These are phyloP conservation scores for Lophiostoma macrostomum DNA, from an alignment of 495 filamentous ascomycete species.

Conservation along the genomic window DNA sequence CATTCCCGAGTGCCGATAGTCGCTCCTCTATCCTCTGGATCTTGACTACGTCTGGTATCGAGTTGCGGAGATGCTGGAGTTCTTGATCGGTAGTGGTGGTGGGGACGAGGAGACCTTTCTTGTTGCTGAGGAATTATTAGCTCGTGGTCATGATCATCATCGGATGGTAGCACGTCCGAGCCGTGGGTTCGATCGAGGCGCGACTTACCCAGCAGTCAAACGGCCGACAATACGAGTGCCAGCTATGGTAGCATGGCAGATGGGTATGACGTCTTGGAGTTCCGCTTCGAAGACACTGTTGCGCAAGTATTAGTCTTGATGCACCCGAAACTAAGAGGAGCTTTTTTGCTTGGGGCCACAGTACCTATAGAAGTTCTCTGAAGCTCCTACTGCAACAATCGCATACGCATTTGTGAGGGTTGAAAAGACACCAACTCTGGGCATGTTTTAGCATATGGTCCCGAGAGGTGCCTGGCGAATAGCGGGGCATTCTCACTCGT, in stretches of 20 bases:
- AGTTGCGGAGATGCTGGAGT: slow-evolving; percentile 92
- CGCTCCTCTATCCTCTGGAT: slow-evolving; percentile 97
- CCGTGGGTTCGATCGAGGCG: not conserved
- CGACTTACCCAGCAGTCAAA: slow-evolving; percentile 79
- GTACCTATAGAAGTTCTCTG: slow-evolving; percentile 95
- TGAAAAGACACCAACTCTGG: slow-evolving; percentile 91
- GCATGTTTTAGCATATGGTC: slow-evolving; percentile 17
- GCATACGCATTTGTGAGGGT: slow-evolving; percentile 96
- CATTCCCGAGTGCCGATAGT: slow-evolving; percentile 91
- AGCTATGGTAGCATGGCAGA: slow-evolving; percentile 95
- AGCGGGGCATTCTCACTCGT: slow-evolving; percentile 67
- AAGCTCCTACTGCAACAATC: slow-evolving; percentile 86
- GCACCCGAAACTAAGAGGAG: no score
- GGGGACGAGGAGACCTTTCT: slow-evolving; percentile 92
- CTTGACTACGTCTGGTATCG: slow-evolving; percentile 81
- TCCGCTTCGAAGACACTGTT: slow-evolving; percentile 86
- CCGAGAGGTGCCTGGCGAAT: not conserved
- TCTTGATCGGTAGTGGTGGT: slow-evolving; percentile 97
- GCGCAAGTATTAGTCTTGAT: slow-evolving; percentile 29
- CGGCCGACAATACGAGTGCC: slow-evolving; percentile 93
- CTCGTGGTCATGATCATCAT: not conserved
- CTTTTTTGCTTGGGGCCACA: no score
- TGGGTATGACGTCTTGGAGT: slow-evolving; percentile 94
- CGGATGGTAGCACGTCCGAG: not conserved
- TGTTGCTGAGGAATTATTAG: slow-evolving; percentile 60